A percentile compares a stretch with the other conserved stretches of the same genome.
phyloP scores from a whole-genome alignment of 2,329 filamentous ascomycete species.

The Periconia sp. region DNA sequence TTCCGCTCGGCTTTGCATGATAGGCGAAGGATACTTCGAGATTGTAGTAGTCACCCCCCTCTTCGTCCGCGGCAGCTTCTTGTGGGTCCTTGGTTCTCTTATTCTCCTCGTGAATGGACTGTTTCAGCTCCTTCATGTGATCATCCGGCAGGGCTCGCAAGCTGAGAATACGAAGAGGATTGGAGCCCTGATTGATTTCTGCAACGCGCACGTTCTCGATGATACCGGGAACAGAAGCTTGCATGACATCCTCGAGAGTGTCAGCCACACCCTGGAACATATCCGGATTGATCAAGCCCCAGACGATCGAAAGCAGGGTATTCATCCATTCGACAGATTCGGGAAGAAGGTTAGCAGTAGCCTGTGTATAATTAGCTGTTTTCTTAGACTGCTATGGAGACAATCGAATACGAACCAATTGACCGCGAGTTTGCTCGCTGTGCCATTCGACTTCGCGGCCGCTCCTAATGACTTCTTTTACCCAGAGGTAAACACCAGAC shows the following conservation, averaged over 20 bases:
- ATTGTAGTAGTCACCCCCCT: slow-evolving; percentile 91
- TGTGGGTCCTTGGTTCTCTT: slow-evolving; percentile 81
- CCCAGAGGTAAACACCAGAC: slow-evolving; percentile 84
- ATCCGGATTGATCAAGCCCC: slow-evolving; percentile 91
- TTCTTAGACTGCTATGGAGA: neutral
- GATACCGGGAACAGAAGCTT: slow-evolving; percentile 84
- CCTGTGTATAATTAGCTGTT: slow-evolving; percentile 45
- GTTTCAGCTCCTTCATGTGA: slow-evolving; percentile 79
- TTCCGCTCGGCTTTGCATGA: slow-evolving; percentile 75
- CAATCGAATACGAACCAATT: slow-evolving; percentile 58
- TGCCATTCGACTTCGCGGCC: slow-evolving; percentile 86
- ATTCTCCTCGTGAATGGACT: slow-evolving; percentile 77
- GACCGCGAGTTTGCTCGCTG: slow-evolving; percentile 79
- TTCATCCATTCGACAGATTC: slow-evolving; percentile 97
- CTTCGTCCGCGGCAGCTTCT: slow-evolving; percentile 84
- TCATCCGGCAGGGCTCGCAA: slow-evolving; percentile 81
- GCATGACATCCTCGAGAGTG: slow-evolving; percentile 94
- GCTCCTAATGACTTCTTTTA: slow-evolving; percentile 80
- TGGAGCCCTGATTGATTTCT: slow-evolving; percentile 91
- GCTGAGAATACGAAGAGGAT: slow-evolving; percentile 85
- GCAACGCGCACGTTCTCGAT: slow-evolving; percentile 95
- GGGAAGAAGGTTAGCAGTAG: slow-evolving; percentile 84
- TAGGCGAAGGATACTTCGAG: slow-evolving; percentile 89
- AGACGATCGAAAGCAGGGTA: slow-evolving; percentile 77
- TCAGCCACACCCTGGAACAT: slow-evolving; percentile 94